These are phyloP conservation scores for Fulvia fulva DNA, from an alignment of 2,329 filamentous ascomycete genomes.

Conservation along the genomic window DNA sequence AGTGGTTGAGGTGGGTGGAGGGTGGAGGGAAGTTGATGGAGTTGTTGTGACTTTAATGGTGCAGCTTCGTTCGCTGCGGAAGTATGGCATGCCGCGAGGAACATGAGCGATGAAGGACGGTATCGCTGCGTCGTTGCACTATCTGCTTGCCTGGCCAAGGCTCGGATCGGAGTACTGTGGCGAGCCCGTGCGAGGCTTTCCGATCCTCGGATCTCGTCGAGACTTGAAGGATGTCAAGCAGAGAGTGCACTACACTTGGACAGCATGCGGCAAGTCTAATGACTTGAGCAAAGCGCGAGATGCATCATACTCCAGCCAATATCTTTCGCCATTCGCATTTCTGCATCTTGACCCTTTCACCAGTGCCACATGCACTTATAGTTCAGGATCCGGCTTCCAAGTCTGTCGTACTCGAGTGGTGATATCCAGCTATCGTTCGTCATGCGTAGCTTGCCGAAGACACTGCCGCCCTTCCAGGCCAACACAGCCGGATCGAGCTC, in stretches of 20 bases:
- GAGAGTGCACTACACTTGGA: too few species aligned
- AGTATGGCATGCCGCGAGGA: background rate
- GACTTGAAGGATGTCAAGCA: too few species aligned
- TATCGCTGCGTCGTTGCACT: too few species aligned
- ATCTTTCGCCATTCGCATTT: too few species aligned
- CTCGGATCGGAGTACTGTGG: background rate
- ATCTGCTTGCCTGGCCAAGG: too few species aligned
- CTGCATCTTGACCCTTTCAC: slow-evolving; percentile 33
- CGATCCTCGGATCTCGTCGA: too few species aligned
- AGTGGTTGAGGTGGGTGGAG: slow-evolving; percentile 3
- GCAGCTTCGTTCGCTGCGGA: background rate
- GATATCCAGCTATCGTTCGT: slow-evolving; percentile 97
- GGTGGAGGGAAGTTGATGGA: slow-evolving; percentile 1
- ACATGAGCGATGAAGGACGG: background rate
- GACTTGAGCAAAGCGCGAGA: too few species aligned
- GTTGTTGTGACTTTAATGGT: background rate
- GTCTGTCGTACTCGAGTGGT: slow-evolving; percentile 77
- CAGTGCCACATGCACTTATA: slow-evolving; percentile 70
- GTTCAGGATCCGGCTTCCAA: slow-evolving; percentile 76
- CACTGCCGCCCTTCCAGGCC: slow-evolving; percentile 94
- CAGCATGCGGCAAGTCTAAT: too few species aligned
- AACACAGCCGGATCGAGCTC: slow-evolving; percentile 98
- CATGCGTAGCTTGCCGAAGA: slow-evolving; percentile 80
- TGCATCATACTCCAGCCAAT: too few species aligned
- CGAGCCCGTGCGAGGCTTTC: background rate